Conservation (phyloP, 768 basidiomycete genomes). For the Rubroboletus pulcherrimus region DNA sequence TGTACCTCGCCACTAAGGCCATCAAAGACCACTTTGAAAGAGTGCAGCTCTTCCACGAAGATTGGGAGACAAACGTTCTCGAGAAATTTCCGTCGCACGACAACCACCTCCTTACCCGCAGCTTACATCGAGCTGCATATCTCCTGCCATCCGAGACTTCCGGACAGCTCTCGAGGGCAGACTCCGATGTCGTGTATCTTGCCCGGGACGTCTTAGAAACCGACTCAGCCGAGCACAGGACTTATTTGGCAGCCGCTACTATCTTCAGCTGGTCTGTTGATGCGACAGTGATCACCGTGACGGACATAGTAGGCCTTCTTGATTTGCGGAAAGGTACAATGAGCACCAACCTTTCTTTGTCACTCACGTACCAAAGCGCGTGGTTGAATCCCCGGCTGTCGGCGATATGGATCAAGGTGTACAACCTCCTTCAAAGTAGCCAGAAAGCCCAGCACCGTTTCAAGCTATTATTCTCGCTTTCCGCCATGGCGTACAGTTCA, state of each 20-base stretch:
- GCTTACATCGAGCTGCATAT: slow-evolving; percentile 4
- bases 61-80: background rate
- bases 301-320: background rate
- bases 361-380: slow-evolving; percentile 16
- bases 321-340: background rate
- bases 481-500: slow-evolving; percentile 27
- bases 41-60: slow-evolving; percentile 6
- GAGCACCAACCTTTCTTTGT: background rate
- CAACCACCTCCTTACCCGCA: slow-evolving; percentile 12
- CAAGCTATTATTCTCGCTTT: slow-evolving; percentile 27
- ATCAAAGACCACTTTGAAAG: slow-evolving; percentile 26
- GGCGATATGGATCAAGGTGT: slow-evolving; percentile 24
- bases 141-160: slow-evolving; percentile 10
- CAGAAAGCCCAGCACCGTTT: background rate
- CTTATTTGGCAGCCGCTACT: background rate
- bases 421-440: slow-evolving; percentile 19
- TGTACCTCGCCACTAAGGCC: slow-evolving; percentile 19
- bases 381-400: slow-evolving; percentile 25
- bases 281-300: background rate
- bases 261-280: slow-evolving; percentile 3
- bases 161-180: background rate
- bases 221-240: slow-evolving; percentile 1
- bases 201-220: slow-evolving; percentile 2
- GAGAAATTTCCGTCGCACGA: background rate
- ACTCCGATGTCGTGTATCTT: slow-evolving; percentile 6